Evolutionary conservation across 2,329 filamentous ascomycete genomes (phyloP).

Genomic region (Talaromyces sp.): DNA sequence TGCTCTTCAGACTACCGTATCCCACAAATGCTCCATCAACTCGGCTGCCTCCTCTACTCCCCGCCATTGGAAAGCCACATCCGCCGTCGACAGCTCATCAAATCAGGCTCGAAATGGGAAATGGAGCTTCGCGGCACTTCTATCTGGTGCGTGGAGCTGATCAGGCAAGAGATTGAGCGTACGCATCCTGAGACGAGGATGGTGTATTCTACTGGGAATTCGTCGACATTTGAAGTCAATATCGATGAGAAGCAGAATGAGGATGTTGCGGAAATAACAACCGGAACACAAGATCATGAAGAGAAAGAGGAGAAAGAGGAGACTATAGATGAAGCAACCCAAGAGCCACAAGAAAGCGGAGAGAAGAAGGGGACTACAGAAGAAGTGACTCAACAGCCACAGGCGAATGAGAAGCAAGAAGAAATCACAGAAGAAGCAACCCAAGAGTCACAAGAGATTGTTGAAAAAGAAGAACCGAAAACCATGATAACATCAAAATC

Average conservation of each 20-base stretch:
- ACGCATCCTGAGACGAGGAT: slow-evolving; percentile 60
- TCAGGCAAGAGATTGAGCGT: slow-evolving; percentile 74
- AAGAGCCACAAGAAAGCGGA: neutral
- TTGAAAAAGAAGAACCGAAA: neutral
- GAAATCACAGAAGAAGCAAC: neutral
- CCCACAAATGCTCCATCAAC: slow-evolving; percentile 82
- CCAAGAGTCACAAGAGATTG: neutral
- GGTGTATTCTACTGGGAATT: slow-evolving; percentile 16
- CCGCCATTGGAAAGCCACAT: slow-evolving; percentile 74
- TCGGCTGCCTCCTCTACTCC: slow-evolving; percentile 81
- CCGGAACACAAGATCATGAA: neutral
- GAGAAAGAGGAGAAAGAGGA: slow-evolving; percentile 17
- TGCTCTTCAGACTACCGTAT: slow-evolving; percentile 74
- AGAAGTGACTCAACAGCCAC: neutral
- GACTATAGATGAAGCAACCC: slow-evolving; percentile 8
- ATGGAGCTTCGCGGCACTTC: slow-evolving; percentile 87
- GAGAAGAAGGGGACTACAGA: slow-evolving; percentile 17
- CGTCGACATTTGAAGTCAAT: slow-evolving; percentile 1
- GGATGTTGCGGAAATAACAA: neutral
- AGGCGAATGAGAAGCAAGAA: neutral
- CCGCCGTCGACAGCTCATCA: slow-evolving; percentile 61
- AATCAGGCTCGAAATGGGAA: slow-evolving; percentile 75
- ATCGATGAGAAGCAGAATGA: neutral
- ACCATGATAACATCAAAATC: neutral
- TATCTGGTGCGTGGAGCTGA: slow-evolving; percentile 93